These are phyloP conservation scores for Tolypocladium endophyticum DNA, from an alignment of 2,329 filamentous ascomycete species.

Conservation along the genomic window DNA sequence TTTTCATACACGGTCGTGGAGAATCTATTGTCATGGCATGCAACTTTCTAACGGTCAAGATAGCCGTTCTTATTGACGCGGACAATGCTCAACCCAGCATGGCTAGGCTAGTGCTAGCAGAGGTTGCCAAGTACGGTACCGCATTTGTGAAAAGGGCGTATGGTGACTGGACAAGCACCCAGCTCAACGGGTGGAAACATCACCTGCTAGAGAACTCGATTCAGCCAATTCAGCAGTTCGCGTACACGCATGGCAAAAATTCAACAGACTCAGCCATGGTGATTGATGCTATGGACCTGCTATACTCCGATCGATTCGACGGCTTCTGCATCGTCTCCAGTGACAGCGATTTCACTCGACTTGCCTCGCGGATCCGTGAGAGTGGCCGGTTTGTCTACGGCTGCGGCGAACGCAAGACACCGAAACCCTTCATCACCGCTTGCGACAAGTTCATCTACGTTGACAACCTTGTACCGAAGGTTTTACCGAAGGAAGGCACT, in stretches of 20 bases:
- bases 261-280: slow-evolving; percentile 23
- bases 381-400: slow-evolving; percentile 21
- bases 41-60: slow-evolving; percentile 10
- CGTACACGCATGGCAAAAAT: slow-evolving; percentile 24
- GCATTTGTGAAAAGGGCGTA: slow-evolving; percentile 19
- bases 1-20: no score
- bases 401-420: slow-evolving; percentile 21
- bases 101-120: slow-evolving; percentile 12
- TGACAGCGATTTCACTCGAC: slow-evolving; percentile 24
- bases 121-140: slow-evolving; percentile 22
- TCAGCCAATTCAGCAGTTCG: slow-evolving; percentile 24
- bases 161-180: slow-evolving; percentile 20
- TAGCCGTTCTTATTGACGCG: slow-evolving; percentile 22
- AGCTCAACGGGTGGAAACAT: slow-evolving; percentile 18
- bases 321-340: slow-evolving; percentile 23
- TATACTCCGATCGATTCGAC: slow-evolving; percentile 19
- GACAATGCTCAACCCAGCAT: slow-evolving; percentile 17
- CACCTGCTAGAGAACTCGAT: slow-evolving; percentile 19
- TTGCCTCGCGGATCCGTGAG: slow-evolving; percentile 21
- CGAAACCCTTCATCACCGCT: slow-evolving; percentile 18
- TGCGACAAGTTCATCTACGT: slow-evolving; percentile 23
- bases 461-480: slow-evolving; percentile 8
- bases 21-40: no score
- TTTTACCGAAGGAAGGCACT: no score
- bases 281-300: slow-evolving; percentile 26